Evolutionary conservation across 192 early-diverging fungal species (phyloP).

Genomic region (Pilaira anomala): DNA sequence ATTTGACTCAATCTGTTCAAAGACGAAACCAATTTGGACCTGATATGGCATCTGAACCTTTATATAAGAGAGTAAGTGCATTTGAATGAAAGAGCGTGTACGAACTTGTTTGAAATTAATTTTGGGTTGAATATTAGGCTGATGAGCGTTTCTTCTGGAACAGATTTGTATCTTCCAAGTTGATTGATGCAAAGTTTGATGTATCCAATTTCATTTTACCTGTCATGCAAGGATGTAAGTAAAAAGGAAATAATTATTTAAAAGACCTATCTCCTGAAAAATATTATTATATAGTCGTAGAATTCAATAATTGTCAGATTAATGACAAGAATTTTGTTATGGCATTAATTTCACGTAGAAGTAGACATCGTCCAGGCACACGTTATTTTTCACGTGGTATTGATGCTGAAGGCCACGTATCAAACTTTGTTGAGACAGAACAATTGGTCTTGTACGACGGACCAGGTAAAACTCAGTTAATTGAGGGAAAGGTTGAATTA

Average conservation of each 20-base stretch:
- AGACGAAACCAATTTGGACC: slow-evolving; percentile 54
- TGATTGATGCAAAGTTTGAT: slow-evolving; percentile 57
- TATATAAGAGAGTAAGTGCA: slow-evolving; percentile 59
- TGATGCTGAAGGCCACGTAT: slow-evolving; percentile 87
- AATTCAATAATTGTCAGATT: slow-evolving; percentile 55
- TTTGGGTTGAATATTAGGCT: too few species aligned
- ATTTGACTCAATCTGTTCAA: slow-evolving; percentile 84
- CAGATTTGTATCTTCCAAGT: slow-evolving; percentile 58
- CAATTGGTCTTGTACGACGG: slow-evolving; percentile 75
- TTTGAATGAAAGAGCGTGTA: not conserved
- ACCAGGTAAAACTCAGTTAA: slow-evolving; percentile 23
- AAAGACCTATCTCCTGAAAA: slow-evolving; percentile 1
- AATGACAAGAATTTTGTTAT: slow-evolving; percentile 74
- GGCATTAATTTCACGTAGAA: slow-evolving; percentile 78
- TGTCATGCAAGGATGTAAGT: slow-evolving; percentile 86
- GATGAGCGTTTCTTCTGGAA: slow-evolving; percentile 98
- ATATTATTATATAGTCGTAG: slow-evolving; percentile 48
- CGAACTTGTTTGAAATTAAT: not conserved
- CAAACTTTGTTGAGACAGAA: slow-evolving; percentile 98
- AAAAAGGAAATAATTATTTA: not conserved
- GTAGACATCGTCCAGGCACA: slow-evolving; percentile 78
- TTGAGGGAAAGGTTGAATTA: slow-evolving; percentile 47
- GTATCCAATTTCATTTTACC: slow-evolving; percentile 82
- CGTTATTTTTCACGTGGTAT: slow-evolving; percentile 93
- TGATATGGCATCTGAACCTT: slow-evolving; percentile 26